Evolutionary conservation across 2,329 filamentous ascomycete species (phyloP), one percentile per base, ranked within the genome.

Genomic region (Exserohilum rostratum): DNA sequence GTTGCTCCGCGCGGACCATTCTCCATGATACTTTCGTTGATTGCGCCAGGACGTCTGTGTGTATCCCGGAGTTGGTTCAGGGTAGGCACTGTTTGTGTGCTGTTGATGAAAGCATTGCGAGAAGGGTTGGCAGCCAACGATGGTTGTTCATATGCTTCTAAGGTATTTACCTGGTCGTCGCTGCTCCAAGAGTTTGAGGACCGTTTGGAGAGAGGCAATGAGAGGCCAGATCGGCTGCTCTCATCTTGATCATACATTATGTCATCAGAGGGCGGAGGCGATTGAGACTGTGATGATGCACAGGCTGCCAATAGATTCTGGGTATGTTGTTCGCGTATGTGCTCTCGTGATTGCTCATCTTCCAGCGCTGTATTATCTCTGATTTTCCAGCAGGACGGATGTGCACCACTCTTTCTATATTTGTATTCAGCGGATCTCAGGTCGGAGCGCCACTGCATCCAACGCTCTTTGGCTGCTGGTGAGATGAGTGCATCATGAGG

Each of bases 401-500:
- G 66, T 25, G 58, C 57, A 9, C 68, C 61, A 18, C 66, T 60
- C 35, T 73, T 73, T 20, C 58, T 69, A 17, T 69, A 75, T 73
- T 82, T 76, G 52, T 76, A 74, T 58, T 87, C 85, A 11, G 85
- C 87, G 51, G 82, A 81, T 61, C 82, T 81, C 25, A 97, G 79
- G 65, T 96, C 93, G 31, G 76, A 69, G 52, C 77, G 81, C 95
- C 95, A 99, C 55, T 87, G 86, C 39, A 85, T 69, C 79, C 89
- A 98, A 37, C 95, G 87, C 54, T 95, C 89, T 58, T 83, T 82
- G 15, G 95, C 90, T 60, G 87, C 89, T 48, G 84, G 87, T 3
- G 93, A 96, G n/a, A 97, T 82, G 15, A 99, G 80, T 38, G 82
- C 82, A 38, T 95, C 89, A 65, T 91, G 87, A 5, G 87, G 83